Evolutionary conservation across 2,329 filamentous ascomycete genomes (phyloP).

Genomic region (Fusarium begoniae): DNA sequence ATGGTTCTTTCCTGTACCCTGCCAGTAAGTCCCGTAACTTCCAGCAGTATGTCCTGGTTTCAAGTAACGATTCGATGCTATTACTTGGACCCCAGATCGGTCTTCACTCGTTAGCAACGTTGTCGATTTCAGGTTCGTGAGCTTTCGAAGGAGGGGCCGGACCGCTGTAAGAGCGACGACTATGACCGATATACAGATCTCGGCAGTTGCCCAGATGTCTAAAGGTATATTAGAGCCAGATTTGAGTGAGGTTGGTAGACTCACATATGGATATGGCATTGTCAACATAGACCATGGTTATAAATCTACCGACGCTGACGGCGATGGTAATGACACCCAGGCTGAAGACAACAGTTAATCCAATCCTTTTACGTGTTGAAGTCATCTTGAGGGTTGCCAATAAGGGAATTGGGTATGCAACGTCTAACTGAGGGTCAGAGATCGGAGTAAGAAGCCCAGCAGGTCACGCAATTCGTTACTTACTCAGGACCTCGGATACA

Average conservation of each 20-base stretch:
- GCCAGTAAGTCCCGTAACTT: not conserved
- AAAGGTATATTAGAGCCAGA: accelerated
- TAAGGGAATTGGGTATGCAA: not conserved
- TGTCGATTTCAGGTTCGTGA: not conserved
- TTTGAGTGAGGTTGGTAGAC: accelerated
- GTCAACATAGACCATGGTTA: not conserved
- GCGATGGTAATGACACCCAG: not conserved
- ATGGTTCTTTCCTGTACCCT: not conserved
- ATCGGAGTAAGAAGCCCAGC: accelerated
- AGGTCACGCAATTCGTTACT: not conserved
- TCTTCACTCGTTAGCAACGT: not conserved
- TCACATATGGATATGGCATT: conserved; percentile 4
- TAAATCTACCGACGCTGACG: conserved; percentile 1
- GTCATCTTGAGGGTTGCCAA: not conserved
- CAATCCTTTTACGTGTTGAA: not conserved
- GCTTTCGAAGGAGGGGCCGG: not conserved
- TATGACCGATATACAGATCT: conserved; percentile 8
- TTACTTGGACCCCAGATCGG: accelerated
- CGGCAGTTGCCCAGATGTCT: conserved; percentile 13
- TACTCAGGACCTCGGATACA: not conserved
- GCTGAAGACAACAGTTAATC: not conserved
- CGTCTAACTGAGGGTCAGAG: not conserved
- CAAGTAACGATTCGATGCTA: accelerated
- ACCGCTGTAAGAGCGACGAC: not conserved
- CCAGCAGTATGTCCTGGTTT: accelerated